Percentiles rank a stretch among this genome's conserved stretches.
Evolutionary conservation across 495 filamentous ascomycete species (phyloP).

Genomic region (Penicillium parvum): DNA sequence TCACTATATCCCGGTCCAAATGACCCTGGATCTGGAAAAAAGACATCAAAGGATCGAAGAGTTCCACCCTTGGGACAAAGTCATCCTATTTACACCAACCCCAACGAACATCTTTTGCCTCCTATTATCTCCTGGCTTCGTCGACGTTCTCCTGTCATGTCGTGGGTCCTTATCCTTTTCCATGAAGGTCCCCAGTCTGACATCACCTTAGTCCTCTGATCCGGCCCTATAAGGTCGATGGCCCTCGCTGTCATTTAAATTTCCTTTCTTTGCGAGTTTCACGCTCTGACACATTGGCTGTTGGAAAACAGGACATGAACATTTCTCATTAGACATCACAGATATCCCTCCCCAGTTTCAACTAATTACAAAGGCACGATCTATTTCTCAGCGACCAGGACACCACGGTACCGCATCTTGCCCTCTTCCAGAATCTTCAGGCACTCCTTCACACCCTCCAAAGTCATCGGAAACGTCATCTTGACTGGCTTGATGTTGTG

Average conservation of each 20-base stretch:
- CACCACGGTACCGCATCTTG: conserved; percentile 57
- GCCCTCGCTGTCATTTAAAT: not conserved
- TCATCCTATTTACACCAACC: no score
- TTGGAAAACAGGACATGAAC: not conserved
- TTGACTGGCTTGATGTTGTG: conserved; percentile 54
- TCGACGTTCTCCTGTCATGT: no score
- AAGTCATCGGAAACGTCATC: conserved; percentile 53
- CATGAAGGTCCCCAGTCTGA: conserved; percentile 3
- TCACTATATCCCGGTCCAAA: no score
- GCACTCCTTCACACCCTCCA: conserved; percentile 49
- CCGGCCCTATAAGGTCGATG: not conserved
- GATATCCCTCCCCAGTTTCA: not conserved
- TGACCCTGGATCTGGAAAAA: no score
- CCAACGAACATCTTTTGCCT: no score
- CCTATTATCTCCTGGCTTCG: no score
- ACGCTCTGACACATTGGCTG: no score
- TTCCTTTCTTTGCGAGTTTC: not conserved
- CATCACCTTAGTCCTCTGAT: no score
- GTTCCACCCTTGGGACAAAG: no score
- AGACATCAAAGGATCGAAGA: no score
- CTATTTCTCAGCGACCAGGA: conserved; percentile 31
- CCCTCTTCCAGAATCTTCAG: conserved; percentile 50
- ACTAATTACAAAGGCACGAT: not conserved
- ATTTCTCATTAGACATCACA: no score
- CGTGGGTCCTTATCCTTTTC: no score